Evolutionary conservation across 129 eudicot species (phyloP).

Genomic region (Chrysanthemum lavandulifolium): DNA sequence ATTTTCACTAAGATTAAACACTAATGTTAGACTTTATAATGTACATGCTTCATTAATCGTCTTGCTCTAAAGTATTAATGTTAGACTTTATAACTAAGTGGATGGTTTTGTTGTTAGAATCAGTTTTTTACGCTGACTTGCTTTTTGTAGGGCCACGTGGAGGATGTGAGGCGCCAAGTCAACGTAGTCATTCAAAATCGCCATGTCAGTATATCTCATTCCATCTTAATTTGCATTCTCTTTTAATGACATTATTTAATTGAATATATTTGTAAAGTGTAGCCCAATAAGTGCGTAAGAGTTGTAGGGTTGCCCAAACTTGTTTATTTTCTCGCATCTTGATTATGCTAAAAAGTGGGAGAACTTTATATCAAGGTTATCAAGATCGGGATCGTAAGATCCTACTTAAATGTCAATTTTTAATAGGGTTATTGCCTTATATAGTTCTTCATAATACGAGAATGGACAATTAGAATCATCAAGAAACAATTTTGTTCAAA

Average conservation of each 20-base stretch:
- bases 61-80: too few relatives aligned
- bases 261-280: not conserved
- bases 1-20: too few relatives aligned
- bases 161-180: constrained; percentile 47
- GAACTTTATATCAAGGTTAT: too few relatives aligned
- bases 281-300: not conserved
- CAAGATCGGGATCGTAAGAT: too few relatives aligned
- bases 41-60: too few relatives aligned
- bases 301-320: not conserved
- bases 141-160: constrained; percentile 62
- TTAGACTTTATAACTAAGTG: not conserved
- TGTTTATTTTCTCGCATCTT: too few relatives aligned
- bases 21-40: too few relatives aligned
- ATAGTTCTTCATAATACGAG: not conserved
- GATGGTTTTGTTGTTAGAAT: constrained; percentile 26
- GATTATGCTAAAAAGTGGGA: too few relatives aligned
- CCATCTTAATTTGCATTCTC: not conserved
- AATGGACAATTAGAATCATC: not conserved
- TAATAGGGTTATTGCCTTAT: too few relatives aligned
- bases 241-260: not conserved
- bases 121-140: constrained; percentile 15
- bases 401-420: too few relatives aligned
- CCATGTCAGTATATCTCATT: constrained; percentile 8
- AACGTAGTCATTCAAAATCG: constrained; percentile 69
- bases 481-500: not conserved